Percentiles rank a stretch among this genome's conserved stretches.
Evolutionary conservation across 306 rosid genomes (phyloP).

Genomic region (Prunus davidiana): DNA sequence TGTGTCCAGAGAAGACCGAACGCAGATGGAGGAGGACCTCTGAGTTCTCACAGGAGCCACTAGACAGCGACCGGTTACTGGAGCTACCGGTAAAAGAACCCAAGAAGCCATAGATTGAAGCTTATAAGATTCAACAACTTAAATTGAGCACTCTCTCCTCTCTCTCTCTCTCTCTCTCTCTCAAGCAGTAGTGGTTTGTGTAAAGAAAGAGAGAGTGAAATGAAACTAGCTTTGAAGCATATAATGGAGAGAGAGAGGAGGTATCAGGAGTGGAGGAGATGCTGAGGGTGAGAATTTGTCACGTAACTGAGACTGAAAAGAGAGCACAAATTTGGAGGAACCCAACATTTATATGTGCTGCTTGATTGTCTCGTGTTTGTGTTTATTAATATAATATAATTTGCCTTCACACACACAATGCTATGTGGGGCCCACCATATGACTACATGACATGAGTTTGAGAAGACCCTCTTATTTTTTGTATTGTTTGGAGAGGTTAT

Average conservation of each 20-base stretch:
- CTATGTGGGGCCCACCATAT: neutral
- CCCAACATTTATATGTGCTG: neutral
- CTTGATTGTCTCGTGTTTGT: neutral
- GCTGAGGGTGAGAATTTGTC: constrained; percentile 54
- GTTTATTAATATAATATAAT: neutral
- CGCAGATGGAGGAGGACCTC: constrained; percentile 23
- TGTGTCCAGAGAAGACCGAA: constrained; percentile 75
- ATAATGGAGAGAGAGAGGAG: neutral
- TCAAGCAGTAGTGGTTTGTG: neutral
- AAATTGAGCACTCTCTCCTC: constrained; percentile 5
- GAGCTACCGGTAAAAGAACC: constrained; percentile 49
- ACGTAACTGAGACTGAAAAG: constrained; percentile 28
- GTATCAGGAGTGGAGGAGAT: constrained; percentile 60
- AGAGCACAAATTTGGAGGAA: neutral
- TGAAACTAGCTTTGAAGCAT: neutral
- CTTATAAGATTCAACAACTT: neutral
- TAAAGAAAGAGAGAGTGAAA: constrained; percentile 14
- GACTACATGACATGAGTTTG: neutral
- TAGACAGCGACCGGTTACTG: constrained; percentile 43
- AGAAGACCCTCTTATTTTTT: too few species aligned
- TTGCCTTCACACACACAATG: neutral
- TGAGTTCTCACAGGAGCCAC: constrained; percentile 24
- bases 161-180: neutral
- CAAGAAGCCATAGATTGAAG: constrained; percentile 56
- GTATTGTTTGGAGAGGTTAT: too few species aligned